phyloP scores from a whole-genome alignment of 169 alveolate genomes.

The Eimeria zaria region DNA sequence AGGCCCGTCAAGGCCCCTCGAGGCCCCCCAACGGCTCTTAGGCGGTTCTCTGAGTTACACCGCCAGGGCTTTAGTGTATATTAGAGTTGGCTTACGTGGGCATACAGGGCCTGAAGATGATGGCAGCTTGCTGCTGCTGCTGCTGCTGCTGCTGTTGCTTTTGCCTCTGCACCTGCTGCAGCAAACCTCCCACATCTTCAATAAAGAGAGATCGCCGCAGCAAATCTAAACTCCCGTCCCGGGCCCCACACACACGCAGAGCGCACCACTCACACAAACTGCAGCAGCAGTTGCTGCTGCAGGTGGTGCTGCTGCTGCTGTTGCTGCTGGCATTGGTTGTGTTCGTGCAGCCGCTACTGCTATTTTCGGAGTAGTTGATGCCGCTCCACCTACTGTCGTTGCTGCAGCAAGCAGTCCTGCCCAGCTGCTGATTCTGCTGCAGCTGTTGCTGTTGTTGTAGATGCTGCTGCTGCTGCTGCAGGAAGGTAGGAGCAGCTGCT shows the following conservation, averaged over 20 bases:
- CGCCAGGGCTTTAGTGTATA: too few relatives aligned
- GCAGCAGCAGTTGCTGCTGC: conserved; percentile 52
- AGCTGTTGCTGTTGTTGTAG: conserved; percentile 12
- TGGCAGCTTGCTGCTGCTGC: conserved; percentile 13
- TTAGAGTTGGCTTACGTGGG: background rate
- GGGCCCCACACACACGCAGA: conserved; percentile 14
- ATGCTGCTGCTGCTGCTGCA: background rate
- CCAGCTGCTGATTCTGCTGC: conserved; percentile 37
- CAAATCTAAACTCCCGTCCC: conserved; percentile 22
- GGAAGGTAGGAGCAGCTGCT: background rate
- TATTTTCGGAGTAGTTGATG: background rate
- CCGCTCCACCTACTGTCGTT: background rate
- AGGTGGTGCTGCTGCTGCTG: conserved; percentile 18
- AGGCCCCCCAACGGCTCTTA: too few relatives aligned
- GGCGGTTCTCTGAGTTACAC: too few relatives aligned
- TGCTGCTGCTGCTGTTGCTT: conserved; percentile 17
- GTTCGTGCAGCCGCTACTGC: background rate
- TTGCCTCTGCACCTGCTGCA: conserved; percentile 18
- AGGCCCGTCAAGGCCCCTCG: too few relatives aligned
- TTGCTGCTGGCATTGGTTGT: background rate
- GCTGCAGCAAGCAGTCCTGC: conserved; percentile 23
- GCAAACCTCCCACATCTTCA: conserved; percentile 19
- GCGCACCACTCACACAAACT: conserved; percentile 35
- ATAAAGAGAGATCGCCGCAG: conserved; percentile 23
- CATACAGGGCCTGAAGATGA: background rate